Evolutionary conservation across 2,329 filamentous ascomycete genomes (phyloP).

Genomic region (Xylaria arbuscula): DNA sequence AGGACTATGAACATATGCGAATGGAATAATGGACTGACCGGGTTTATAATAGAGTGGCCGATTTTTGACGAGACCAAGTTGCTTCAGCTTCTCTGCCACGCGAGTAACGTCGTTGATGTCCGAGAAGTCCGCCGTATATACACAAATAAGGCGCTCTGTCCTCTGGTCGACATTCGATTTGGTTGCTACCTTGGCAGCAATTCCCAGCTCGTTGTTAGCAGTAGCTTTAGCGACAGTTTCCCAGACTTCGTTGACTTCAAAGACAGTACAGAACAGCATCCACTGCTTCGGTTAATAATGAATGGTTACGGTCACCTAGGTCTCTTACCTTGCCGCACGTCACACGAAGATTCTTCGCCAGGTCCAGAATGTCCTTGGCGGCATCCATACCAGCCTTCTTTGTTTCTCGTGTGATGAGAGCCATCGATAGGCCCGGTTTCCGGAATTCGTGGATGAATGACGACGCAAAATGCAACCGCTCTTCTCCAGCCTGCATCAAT

Average conservation of each 20-base stretch:
- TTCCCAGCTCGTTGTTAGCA: slow-evolving; percentile 75
- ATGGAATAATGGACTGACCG: slow-evolving; percentile 58
- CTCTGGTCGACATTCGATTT: slow-evolving; percentile 56
- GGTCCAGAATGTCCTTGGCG: slow-evolving; percentile 65
- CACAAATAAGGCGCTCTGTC: slow-evolving; percentile 71
- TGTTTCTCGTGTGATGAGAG: slow-evolving; percentile 58
- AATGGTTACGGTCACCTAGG: slow-evolving; percentile 11
- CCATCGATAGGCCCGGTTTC: slow-evolving; percentile 50
- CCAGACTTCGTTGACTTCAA: slow-evolving; percentile 73
- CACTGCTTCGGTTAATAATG: slow-evolving; percentile 57
- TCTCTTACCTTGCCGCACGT: slow-evolving; percentile 71
- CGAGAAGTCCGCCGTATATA: slow-evolving; percentile 81
- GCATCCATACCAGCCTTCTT: slow-evolving; percentile 62
- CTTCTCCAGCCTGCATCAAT: slow-evolving; percentile 64
- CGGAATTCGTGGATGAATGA: slow-evolving; percentile 62
- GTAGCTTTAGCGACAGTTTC: slow-evolving; percentile 73
- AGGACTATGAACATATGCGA: slow-evolving; percentile 6
- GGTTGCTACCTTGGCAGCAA: slow-evolving; percentile 78
- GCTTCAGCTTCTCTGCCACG: slow-evolving; percentile 71
- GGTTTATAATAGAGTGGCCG: slow-evolving; percentile 81
- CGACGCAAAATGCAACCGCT: slow-evolving; percentile 60
- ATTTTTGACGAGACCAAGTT: slow-evolving; percentile 68
- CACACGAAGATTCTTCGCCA: slow-evolving; percentile 70
- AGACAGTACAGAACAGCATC: slow-evolving; percentile 74
- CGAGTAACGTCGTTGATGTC: slow-evolving; percentile 75